Percentiles rank a stretch among this genome's conserved stretches.
phyloP scores from a whole-genome alignment of 371 early-diverging fungal species.

The Dinochytrium kinnereticum region DNA sequence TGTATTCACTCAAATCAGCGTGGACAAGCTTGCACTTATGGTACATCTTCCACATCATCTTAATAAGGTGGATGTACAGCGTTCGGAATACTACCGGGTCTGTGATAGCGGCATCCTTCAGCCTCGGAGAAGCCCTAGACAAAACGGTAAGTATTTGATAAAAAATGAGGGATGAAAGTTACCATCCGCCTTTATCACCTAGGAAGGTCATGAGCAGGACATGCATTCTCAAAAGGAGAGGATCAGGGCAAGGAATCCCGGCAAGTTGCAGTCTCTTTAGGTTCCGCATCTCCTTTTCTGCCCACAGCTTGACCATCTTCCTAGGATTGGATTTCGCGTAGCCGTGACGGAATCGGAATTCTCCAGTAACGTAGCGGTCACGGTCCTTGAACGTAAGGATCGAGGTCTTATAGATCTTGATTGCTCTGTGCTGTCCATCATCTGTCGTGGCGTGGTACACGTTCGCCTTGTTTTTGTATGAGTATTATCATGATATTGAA shows the following conservation, averaged over 20 bases:
- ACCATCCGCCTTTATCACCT: slow-evolving; percentile 91
- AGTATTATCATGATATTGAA: neutral
- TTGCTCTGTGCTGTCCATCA: slow-evolving; percentile 83
- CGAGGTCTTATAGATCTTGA: slow-evolving; percentile 99
- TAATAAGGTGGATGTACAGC: slow-evolving; percentile 87
- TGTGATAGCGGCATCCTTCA: slow-evolving; percentile 92
- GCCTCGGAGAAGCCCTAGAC: slow-evolving; percentile 75
- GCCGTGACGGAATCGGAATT: slow-evolving; percentile 96
- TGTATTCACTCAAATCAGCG: slow-evolving; percentile 99
- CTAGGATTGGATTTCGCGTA: slow-evolving; percentile 96
- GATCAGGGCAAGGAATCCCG: slow-evolving; percentile 95
- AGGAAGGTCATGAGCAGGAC: slow-evolving; percentile 97
- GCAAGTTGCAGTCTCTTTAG: slow-evolving; percentile 84
- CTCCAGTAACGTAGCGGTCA: slow-evolving; percentile 97
- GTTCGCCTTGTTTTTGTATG: slow-evolving; percentile 69
- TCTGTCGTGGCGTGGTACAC: slow-evolving; percentile 96
- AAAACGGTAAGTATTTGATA: neutral
- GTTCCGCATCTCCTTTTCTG: slow-evolving; percentile 99
- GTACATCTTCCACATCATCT: slow-evolving; percentile 93
- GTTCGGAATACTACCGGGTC: slow-evolving; percentile 65
- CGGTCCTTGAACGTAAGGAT: slow-evolving; percentile 98
- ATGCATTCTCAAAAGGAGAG: slow-evolving; percentile 92
- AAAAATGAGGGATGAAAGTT: slow-evolving; percentile 16
- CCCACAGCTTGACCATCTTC: slow-evolving; percentile 99
- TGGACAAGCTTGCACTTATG: slow-evolving; percentile 96